Evolutionary conservation across 306 rosid species (phyloP).

Genomic region (Malus asiatica): DNA sequence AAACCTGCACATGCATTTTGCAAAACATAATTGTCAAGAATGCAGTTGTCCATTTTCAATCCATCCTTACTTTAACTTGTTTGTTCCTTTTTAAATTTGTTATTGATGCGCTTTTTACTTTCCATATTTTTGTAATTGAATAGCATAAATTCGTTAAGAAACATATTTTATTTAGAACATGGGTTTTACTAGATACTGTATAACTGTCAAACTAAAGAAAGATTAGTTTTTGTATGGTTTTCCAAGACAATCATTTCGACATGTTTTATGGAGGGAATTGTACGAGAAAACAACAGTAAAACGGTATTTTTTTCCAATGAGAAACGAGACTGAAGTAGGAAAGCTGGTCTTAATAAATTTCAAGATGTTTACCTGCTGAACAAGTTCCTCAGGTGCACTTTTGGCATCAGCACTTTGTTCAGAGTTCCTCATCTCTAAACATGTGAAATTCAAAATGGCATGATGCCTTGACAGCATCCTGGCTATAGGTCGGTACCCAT

Average conservation of each 20-base stretch:
- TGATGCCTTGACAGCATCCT: slow-evolving; percentile 65
- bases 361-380: slow-evolving; percentile 53
- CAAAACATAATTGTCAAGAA: not conserved
- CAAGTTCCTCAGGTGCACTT: slow-evolving; percentile 74
- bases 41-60: not conserved
- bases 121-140: not conserved
- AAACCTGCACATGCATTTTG: slow-evolving; percentile 31
- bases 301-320: not conserved
- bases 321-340: not conserved
- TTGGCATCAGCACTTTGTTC: slow-evolving; percentile 53
- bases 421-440: slow-evolving; percentile 80
- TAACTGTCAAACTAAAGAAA: not conserved
- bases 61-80: not conserved
- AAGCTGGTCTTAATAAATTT: not conserved
- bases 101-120: not conserved
- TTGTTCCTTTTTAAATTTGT: not conserved
- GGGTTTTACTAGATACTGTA: not conserved
- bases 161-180: not conserved
- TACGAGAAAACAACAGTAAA: not conserved
- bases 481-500: slow-evolving; percentile 85
- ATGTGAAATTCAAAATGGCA: slow-evolving; percentile 73
- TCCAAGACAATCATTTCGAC: not conserved
- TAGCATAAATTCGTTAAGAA: not conserved
- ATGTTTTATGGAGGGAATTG: not conserved
- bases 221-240: not conserved